Base-by-base conservation (phyloP, 2,329 filamentous ascomycete genomes). In the Penicillium sp. region DNA sequence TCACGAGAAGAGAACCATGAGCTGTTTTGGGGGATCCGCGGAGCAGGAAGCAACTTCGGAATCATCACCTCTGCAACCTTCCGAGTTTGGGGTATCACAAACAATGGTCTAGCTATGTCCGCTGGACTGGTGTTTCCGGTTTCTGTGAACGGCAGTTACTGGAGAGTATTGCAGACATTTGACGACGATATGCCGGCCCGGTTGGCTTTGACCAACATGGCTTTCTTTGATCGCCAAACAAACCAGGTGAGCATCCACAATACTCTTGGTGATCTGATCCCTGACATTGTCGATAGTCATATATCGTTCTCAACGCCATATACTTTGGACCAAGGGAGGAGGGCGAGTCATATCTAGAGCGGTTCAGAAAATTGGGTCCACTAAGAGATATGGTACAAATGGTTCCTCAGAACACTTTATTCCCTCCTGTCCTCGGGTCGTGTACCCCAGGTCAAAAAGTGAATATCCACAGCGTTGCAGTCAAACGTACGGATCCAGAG, bases 1-100 rank as follows among this genome's bases (percentile, higher is more conserved):
- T 70, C 69, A 16, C 51, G 61, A 11, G 60, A 55, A 10, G 51
- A 73, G 31, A 69, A 75, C 48, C 46, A 67, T 0, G 73, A 77
- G 5, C 68, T 78, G 13, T 73, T 76, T 50, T 78, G 73, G 56
- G 76, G 72, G 1, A 55, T 77, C 4, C 71, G 69, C 14, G 76
- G 76, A 3, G 76, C 75, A 4, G 76, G 70, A 7, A 71, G 71
- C 45, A 71, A 75, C 18, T 77, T 76, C 50, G 76, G 74, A 16
- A 71, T 77, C 53, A 67, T 77, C 24, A 73, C 70, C 4, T 49
- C 42, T 14, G 62, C 60, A 18, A 70, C 65, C 16, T 74, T 69
- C 58, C 66, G 69, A 45, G 63, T 75, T 18, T 66, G 67, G 13
- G 27, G 56, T 32, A 34, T 46, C 27, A 45, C 43, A 32, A 56